Conservation (phyloP, 805 yeast species). For the Sungouiozyma ichnusensis region DNA sequence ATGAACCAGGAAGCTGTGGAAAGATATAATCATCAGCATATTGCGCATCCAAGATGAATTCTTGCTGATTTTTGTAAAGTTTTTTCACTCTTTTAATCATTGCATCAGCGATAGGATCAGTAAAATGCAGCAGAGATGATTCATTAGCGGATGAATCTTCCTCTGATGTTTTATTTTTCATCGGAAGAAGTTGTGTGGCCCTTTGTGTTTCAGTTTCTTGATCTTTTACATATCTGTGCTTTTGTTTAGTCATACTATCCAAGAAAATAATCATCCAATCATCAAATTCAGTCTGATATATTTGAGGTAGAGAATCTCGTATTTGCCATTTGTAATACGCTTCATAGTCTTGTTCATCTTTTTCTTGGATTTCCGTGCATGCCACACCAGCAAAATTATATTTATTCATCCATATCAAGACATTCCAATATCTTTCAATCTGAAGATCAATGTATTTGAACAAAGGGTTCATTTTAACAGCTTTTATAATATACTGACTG, state of each 20-base stretch:
- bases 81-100: conserved; percentile 56
- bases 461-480: conserved; percentile 68
- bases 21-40: conserved; percentile 56
- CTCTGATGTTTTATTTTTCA: conserved; percentile 7
- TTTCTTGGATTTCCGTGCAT: conserved; percentile 30
- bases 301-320: conserved; percentile 57
- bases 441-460: conserved; percentile 72
- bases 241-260: conserved; percentile 53
- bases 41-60: conserved; percentile 57
- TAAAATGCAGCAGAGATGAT: conserved; percentile 38
- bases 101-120: conserved; percentile 50
- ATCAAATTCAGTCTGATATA: conserved; percentile 72
- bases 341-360: conserved; percentile 30
- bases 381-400: conserved; percentile 73
- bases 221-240: conserved; percentile 26
- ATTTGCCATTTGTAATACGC: conserved; percentile 70
- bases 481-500: conserved; percentile 70
- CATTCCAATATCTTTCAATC: conserved; percentile 79
- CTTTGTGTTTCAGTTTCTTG: conserved; percentile 43
- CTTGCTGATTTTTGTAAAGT: conserved; percentile 59
- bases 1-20: conserved; percentile 71
- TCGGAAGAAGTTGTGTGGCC: conserved; percentile 56
- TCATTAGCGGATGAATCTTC: conserved; percentile 27
- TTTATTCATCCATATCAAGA: conserved; percentile 91
- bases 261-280: conserved; percentile 76